Percentiles rank a stretch among this genome's conserved stretches.
phyloP scores from a whole-genome alignment of 768 basidiomycete genomes.

The Phaeolepiota aurea region DNA sequence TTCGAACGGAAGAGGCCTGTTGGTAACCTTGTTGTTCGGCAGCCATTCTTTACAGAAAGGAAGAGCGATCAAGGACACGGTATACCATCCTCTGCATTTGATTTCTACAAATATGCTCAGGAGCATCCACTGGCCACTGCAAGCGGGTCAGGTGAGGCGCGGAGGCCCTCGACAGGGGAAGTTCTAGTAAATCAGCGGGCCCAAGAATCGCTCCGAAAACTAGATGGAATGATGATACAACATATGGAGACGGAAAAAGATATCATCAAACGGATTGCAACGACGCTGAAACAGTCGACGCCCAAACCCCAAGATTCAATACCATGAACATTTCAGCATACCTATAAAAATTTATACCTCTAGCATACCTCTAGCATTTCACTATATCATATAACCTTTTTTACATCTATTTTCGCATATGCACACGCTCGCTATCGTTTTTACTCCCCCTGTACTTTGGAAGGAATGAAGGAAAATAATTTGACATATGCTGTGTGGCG shows the following conservation, averaged over 20 bases:
- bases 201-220: slow-evolving; percentile 51
- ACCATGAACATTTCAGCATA: slow-evolving; percentile 10
- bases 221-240: slow-evolving; percentile 75
- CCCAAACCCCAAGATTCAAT: slow-evolving; percentile 6
- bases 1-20: slow-evolving; percentile 40
- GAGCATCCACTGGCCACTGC: slow-evolving; percentile 21
- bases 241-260: slow-evolving; percentile 83
- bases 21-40: slow-evolving; percentile 36
- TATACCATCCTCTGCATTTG: slow-evolving; percentile 30
- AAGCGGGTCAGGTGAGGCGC: slow-evolving; percentile 3
- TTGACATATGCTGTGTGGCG: neutral
- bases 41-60: slow-evolving; percentile 40
- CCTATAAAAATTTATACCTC: slow-evolving; percentile 12
- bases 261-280: slow-evolving; percentile 68
- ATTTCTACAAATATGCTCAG: slow-evolving; percentile 38
- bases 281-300: slow-evolving; percentile 23
- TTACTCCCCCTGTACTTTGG: neutral
- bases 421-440: neutral
- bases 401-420: no score
- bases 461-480: neutral
- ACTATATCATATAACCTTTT: slow-evolving; percentile 13
- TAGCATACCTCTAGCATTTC: slow-evolving; percentile 16
- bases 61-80: slow-evolving; percentile 29
- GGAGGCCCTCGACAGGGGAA: slow-evolving; percentile 19
- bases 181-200: slow-evolving; percentile 28